These are phyloP conservation scores for Lodderomyces pseudojiufengensis DNA, from an alignment of 1,139 yeast genomes.

Conservation along the genomic window DNA sequence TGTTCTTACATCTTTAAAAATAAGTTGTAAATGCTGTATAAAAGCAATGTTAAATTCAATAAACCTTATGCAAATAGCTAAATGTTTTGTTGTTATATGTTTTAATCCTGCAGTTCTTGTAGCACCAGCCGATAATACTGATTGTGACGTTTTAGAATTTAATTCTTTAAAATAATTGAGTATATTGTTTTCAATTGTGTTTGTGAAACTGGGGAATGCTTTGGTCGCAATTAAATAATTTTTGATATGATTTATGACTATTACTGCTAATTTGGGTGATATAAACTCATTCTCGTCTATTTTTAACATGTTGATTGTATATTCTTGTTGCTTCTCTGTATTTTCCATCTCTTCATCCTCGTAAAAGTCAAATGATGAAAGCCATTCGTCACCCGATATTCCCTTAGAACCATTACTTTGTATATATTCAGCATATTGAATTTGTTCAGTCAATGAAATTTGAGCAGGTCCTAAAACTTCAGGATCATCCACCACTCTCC, in stretches of 20 bases:
- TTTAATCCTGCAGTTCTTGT: constrained; percentile 70
- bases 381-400: constrained; percentile 46
- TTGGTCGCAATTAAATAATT: constrained; percentile 49
- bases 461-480: constrained; percentile 43
- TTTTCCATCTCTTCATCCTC: constrained; percentile 9
- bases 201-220: constrained; percentile 42
- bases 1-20: constrained; percentile 5
- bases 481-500: constrained; percentile 60
- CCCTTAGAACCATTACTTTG: constrained; percentile 26
- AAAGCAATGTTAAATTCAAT: constrained; percentile 38
- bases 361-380: constrained; percentile 30
- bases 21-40: constrained; percentile 18
- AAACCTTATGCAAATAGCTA: constrained; percentile 66
- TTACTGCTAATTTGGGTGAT: constrained; percentile 40
- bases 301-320: constrained; percentile 23
- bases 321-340: background rate
- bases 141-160: constrained; percentile 56
- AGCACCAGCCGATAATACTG: constrained; percentile 76
- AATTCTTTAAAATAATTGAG: constrained; percentile 50
- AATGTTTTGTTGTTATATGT: constrained; percentile 68
- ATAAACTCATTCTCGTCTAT: constrained; percentile 38
- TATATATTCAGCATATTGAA: constrained; percentile 47
- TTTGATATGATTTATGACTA: constrained; percentile 35
- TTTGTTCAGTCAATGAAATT: constrained; percentile 49
- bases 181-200: constrained; percentile 38